Conservation (phyloP, 2,329 filamentous ascomycete genomes). For the Diaporthe aspalathi region DNA sequence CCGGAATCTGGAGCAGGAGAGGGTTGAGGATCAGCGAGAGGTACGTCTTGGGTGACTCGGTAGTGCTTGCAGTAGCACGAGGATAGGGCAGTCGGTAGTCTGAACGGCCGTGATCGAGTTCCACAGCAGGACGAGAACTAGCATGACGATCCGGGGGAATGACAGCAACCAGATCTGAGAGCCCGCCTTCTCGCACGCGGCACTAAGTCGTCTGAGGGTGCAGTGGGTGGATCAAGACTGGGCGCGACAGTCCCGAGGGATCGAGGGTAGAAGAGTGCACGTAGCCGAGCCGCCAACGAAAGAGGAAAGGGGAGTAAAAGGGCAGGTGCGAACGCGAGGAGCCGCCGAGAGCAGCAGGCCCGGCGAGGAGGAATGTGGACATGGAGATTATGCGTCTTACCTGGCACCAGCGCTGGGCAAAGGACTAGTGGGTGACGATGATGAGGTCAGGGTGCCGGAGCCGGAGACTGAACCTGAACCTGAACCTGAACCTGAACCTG, state of each 20-base stretch:
- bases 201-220: constrained; percentile 11
- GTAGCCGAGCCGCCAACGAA: constrained; percentile 22
- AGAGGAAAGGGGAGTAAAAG: constrained; percentile 6
- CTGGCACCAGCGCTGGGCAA: constrained; percentile 40
- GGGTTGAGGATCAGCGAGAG: constrained; percentile 46
- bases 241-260: background rate
- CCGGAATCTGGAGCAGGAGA: constrained; percentile 56
- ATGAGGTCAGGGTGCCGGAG: constrained; percentile 31
- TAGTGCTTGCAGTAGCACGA: constrained; percentile 31
- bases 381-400: constrained; percentile 40
- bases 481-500: constrained; percentile 24
- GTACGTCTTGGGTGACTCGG: constrained; percentile 42
- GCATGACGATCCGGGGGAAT: constrained; percentile 38
- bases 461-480: constrained; percentile 20
- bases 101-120: constrained; percentile 43
- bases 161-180: background rate
- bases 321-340: constrained; percentile 6
- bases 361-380: background rate
- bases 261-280: constrained; percentile 19
- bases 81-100: constrained; percentile 27
- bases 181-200: constrained; percentile 4
- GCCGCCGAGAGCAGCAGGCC: background rate
- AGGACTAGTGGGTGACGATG: constrained; percentile 36
- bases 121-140: constrained; percentile 45
- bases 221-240: constrained; percentile 16